These are phyloP conservation scores for Sporothrix euskadiensis DNA, from an alignment of 2,329 filamentous ascomycete genomes.

Conservation along the genomic window DNA sequence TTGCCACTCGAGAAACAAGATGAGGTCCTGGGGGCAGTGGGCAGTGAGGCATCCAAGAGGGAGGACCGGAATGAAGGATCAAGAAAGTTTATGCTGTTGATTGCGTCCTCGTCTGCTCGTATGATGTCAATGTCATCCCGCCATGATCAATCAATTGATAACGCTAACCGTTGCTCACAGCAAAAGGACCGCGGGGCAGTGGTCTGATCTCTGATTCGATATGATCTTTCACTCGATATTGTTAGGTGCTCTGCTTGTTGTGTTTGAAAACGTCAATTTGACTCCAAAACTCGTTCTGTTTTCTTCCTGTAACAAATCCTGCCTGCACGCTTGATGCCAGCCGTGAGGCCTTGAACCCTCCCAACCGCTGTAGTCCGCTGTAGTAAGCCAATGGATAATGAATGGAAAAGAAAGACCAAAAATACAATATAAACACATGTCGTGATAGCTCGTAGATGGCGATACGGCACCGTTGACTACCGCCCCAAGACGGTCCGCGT, in stretches of 20 bases:
- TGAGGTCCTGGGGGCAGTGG: background rate
- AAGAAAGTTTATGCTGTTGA: slow-evolving; percentile 1
- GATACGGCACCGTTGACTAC: background rate
- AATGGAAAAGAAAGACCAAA: background rate
- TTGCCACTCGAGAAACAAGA: background rate
- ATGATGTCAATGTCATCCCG: background rate
- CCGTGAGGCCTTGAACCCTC: background rate
- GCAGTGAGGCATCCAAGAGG: background rate
- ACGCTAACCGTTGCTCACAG: background rate
- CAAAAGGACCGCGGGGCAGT: background rate
- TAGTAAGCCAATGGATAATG: background rate
- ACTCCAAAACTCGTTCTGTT: background rate
- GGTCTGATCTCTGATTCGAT: background rate
- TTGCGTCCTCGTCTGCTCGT: background rate
- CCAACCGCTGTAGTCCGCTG: background rate
- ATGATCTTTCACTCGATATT: background rate
- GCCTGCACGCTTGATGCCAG: background rate
- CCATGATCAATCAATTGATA: background rate
- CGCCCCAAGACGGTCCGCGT: slow-evolving; percentile 29
- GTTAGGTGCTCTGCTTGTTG: background rate
- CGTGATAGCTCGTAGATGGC: background rate
- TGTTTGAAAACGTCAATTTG: background rate
- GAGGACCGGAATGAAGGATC: background rate
- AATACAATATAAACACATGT: background rate
- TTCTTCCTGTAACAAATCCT: background rate